Evolutionary conservation across 495 filamentous ascomycete species (phyloP).

Genomic region (Podospora didyma): DNA sequence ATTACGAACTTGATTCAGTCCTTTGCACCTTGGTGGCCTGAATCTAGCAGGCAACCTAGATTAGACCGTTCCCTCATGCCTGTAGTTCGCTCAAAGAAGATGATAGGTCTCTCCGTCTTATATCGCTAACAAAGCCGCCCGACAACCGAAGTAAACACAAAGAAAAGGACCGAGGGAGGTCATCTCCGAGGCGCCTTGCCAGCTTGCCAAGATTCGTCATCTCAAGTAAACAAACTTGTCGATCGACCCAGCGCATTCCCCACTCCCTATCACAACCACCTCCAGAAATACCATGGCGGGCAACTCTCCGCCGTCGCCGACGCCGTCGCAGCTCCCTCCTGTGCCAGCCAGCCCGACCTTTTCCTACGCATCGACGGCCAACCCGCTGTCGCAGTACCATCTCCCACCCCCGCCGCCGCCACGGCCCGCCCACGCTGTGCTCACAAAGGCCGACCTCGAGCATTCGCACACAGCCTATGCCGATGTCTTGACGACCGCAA

Average conservation of each 20-base stretch:
- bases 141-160: neutral
- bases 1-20: too few relatives aligned
- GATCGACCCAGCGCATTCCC: neutral
- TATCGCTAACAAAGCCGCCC: neutral
- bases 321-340: conserved; percentile 45
- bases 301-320: conserved; percentile 40
- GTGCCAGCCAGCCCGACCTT: conserved; percentile 56
- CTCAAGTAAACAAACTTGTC: neutral
- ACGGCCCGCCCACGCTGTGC: conserved; percentile 48
- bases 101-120: neutral
- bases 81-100: neutral
- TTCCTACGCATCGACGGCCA: conserved; percentile 57
- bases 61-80: neutral
- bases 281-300: conserved; percentile 13
- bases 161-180: neutral
- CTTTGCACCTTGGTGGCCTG: too few relatives aligned
- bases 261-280: neutral
- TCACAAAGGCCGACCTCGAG: conserved; percentile 58
- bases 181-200: neutral
- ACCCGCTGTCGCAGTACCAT: conserved; percentile 53
- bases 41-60: too few relatives aligned
- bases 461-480: conserved; percentile 55
- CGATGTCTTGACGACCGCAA: conserved; percentile 55
- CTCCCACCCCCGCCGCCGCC: conserved; percentile 56
- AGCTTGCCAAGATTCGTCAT: neutral